A percentile compares a stretch with the other conserved stretches of the same genome.
These are phyloP conservation scores for Oxyria digyna DNA, from an alignment of 148 eudicot genomes.

Conservation along the genomic window DNA sequence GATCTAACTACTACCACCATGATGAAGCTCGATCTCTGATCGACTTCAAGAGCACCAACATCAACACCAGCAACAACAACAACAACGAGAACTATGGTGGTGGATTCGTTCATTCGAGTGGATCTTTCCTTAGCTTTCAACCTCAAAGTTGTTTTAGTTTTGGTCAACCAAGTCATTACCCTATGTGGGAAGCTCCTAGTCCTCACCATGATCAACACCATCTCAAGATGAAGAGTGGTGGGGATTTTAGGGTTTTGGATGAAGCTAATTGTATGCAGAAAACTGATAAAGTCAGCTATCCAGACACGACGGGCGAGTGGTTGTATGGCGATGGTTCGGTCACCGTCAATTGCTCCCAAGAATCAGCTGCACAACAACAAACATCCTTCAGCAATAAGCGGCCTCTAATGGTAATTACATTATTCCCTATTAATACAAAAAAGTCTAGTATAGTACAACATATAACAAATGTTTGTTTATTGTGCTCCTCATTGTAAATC, in stretches of 20 bases:
- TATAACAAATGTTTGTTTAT: not conserved
- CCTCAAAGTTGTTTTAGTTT: conserved; percentile 11
- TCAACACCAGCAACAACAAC: not conserved
- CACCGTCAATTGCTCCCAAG: conserved; percentile 20
- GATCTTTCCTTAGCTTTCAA: conserved; percentile 52
- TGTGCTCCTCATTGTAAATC: not conserved
- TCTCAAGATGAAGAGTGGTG: not conserved
- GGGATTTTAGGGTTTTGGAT: conserved; percentile 8
- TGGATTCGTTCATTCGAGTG: conserved; percentile 17
- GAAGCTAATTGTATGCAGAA: conserved; percentile 18
- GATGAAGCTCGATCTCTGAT: conserved; percentile 51
- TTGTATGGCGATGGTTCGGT: conserved; percentile 17
- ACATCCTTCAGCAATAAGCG: conserved; percentile 26
- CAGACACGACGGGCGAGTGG: conserved; percentile 9
- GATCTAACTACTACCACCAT: conserved; percentile 16
- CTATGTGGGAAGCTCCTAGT: conserved; percentile 31
- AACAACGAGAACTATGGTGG: conserved; percentile 17
- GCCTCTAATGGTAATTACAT: conserved; percentile 7
- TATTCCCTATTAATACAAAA: not conserved
- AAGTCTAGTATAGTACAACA: not conserved
- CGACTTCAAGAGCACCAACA: conserved; percentile 23
- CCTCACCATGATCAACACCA: conserved; percentile 12
- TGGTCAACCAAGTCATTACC: conserved; percentile 11
- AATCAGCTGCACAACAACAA: conserved; percentile 24
- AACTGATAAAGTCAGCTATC: conserved; percentile 23